Base-by-base conservation (phyloP, 805 yeast species). In the Barnettozyma salicaria region DNA sequence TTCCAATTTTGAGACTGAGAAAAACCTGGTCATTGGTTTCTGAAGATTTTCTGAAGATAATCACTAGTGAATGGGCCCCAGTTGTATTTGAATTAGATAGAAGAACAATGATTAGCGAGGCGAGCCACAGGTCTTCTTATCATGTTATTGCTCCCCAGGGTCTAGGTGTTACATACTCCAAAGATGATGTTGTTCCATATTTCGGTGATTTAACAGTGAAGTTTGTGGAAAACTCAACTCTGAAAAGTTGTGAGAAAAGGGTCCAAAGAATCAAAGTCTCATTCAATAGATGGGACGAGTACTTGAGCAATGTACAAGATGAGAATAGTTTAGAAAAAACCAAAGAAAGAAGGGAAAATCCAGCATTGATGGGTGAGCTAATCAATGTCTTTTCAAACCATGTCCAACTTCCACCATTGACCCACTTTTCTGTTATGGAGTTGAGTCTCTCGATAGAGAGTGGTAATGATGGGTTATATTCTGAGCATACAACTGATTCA, bases 121-220 rank as follows among this genome's bases (percentile, higher is more conserved):
- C 77, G 5, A 67, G 76, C 27, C 72, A 70, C 37, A 72, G 77
- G 58, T 69, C 72, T 35, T 76, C 80, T 20, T 78, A 73, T 45
- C 83, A 80, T 61, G 77, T 88, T 20, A 71, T 86, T 65, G 89
- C 94, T 8, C 87, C 96, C 4, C 84, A 90, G 49, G 92, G 94
- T 9, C 68, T 90, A 47, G 96, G 96, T 26, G 72, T 74, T 39
- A 64, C 73, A 1, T 87, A 82, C 49, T 73, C 90, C 0, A 84
- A 84, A 51, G 78, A 76, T 34, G 74, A 77, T 37, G 94, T 84
- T 10, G 78, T 90, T 31, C 96, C 97, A 1, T 89, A 79, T 53
- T 89, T 86, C 63, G 97, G 96, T 9, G 97, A 89, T 55, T 65
- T 89, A 45, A 66, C 77, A 8, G 76, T 87, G 13, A 55, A 52